Percentiles rank a stretch among this genome's conserved stretches.
phyloP scores from a whole-genome alignment of 306 rosid species.

The peach (Prunus persica) region DNA sequence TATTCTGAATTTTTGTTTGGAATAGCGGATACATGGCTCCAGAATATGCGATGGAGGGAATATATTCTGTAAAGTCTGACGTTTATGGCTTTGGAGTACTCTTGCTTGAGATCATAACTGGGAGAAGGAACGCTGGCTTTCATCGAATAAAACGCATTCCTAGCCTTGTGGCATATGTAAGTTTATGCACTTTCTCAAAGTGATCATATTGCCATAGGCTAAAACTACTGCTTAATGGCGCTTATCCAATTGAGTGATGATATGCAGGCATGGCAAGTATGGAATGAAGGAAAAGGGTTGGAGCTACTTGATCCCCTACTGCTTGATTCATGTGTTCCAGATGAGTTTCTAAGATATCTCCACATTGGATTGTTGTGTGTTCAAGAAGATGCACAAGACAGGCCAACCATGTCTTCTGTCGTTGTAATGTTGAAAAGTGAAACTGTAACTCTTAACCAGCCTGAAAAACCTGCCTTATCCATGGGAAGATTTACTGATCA shows the following conservation, averaged over 20 bases:
- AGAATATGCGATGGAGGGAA: conserved; percentile 43
- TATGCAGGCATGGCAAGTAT: conserved; percentile 49
- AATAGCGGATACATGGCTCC: conserved; percentile 58
- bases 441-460: conserved; percentile 9
- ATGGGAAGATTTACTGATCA: background rate
- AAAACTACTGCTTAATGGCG: background rate
- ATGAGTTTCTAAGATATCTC: conserved; percentile 25
- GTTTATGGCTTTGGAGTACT: conserved; percentile 51
- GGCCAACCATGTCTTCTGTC: conserved; percentile 33
- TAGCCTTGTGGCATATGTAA: conserved; percentile 17
- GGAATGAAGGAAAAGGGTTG: conserved; percentile 31
- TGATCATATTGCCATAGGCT: background rate
- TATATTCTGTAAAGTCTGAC: conserved; percentile 39
- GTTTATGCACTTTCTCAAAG: background rate
- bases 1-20: background rate
- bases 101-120: conserved; percentile 43
- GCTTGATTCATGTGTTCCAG: conserved; percentile 12
- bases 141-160: background rate
- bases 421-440: conserved; percentile 29
- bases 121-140: conserved; percentile 21
- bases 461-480: conserved; percentile 19
- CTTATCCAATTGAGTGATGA: background rate
- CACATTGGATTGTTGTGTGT: conserved; percentile 36
- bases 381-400: conserved; percentile 28
- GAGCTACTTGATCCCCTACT: conserved; percentile 24